Evolutionary conservation across 2,329 filamentous ascomycete genomes (phyloP), one percentile per base, ranked within the genome.

Genomic region (Colletotrichum paranaense): DNA sequence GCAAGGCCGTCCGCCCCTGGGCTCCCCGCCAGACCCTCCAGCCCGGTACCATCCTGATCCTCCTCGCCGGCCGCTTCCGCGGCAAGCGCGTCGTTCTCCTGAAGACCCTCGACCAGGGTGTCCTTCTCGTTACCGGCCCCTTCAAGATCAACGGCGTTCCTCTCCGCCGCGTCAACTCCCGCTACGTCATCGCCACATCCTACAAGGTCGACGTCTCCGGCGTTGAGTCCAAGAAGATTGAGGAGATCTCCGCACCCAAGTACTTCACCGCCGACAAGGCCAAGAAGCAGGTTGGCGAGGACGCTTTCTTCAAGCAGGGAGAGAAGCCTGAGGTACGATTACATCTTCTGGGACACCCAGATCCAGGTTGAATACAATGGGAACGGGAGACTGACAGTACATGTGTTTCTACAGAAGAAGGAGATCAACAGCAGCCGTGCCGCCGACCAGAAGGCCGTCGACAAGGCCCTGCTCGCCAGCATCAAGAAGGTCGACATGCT

Each of bases 111-210:
- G 91, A 94, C 84, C 95, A 98, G 90, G 97, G 97, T 89, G 95
- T 98, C 79, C 95, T 99, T 86, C 95, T 99, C 86, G 95, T 99
- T 83, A 99, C 97, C 85, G 97, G 97, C 82, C 97, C 97, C 85
- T 99, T 98, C 94, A 99, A 98, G 93, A 93, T 99, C 90, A 99
- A 99, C 90, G 97, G 97, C 87, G 97, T 99, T 79, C 97, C 97
- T 81, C 93, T 99, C 84, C 93, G 97, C 88, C 92, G 94, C 86
- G 94, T 97, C 85, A 97, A 97, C 90, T 90, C 94, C 85, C 93
- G 94, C 88, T 97, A 97, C 88, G 94, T 97, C 84, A 97, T 97
- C 85, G 94, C 94, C 84, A 97, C 94, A 82, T 95, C 93, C 82
- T 92, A 92, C 85, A 94, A 93, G 88, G 90, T 97, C 83, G 93